Conservation (phyloP, 2,329 filamentous ascomycete genomes). For the Aaosphaeria arxii region DNA sequence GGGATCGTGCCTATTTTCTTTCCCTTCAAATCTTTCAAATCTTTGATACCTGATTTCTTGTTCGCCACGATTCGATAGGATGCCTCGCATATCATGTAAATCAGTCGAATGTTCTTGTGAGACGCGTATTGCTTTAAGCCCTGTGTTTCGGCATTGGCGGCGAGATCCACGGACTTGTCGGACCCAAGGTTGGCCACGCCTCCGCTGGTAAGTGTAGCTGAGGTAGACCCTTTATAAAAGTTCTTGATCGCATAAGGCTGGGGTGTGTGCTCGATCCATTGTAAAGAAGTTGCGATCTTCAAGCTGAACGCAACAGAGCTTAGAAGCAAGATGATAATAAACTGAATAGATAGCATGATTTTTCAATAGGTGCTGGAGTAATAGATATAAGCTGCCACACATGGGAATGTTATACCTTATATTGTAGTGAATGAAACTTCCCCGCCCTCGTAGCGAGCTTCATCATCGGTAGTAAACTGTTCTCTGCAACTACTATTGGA, state of each 20-base stretch:
- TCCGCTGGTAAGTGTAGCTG: conserved; percentile 6
- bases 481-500: no score
- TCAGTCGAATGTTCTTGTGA: conserved; percentile 22
- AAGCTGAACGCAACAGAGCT: conserved; percentile 1
- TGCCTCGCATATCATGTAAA: conserved; percentile 23
- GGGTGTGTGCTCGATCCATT: conserved; percentile 25
- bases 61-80: conserved; percentile 21
- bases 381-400: no score
- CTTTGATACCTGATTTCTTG: conserved; percentile 10
- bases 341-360: no score
- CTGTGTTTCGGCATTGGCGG: conserved; percentile 26
- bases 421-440: no score
- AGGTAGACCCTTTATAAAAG: conserved; percentile 2
- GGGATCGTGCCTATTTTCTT: conserved; percentile 18
- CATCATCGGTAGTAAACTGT: no score
- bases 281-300: conserved; percentile 17
- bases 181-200: conserved; percentile 16
- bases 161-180: conserved; percentile 17
- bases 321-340: conserved; percentile 19
- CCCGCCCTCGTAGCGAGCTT: no score
- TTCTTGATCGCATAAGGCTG: conserved; percentile 19
- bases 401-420: no score
- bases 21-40: conserved; percentile 18
- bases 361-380: no score
- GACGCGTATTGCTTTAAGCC: conserved; percentile 16